Percentiles rank a stretch among this genome's conserved stretches.
These are phyloP conservation scores for Ogataea polymorpha DNA, from an alignment of 805 yeast species.

Conservation along the genomic window DNA sequence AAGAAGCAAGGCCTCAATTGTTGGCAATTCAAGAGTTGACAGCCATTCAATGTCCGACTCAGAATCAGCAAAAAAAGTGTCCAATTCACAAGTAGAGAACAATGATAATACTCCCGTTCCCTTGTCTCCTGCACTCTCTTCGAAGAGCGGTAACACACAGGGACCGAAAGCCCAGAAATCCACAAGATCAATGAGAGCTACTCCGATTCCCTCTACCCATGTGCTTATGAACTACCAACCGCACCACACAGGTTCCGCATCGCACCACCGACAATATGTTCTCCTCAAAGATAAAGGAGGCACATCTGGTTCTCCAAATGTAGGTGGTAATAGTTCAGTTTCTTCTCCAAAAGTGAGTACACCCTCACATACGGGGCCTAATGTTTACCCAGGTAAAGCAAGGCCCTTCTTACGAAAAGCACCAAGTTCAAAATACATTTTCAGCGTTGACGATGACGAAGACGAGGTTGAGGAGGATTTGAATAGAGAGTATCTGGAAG, in stretches of 20 bases:
- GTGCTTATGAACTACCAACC: constrained; percentile 12
- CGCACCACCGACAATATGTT: constrained; percentile 33
- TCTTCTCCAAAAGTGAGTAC: constrained; percentile 17
- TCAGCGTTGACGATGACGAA: constrained; percentile 81
- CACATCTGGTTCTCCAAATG: not conserved
- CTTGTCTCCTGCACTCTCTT: constrained; percentile 10
- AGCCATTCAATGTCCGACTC: constrained; percentile 12
- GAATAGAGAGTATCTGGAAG: constrained; percentile 63
- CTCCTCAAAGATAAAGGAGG: constrained; percentile 28
- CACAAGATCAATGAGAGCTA: constrained; percentile 14
- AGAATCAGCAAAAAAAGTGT: constrained; percentile 4
- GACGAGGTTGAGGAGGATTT: constrained; percentile 64
- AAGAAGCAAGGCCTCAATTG: not conserved
- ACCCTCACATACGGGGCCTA: constrained; percentile 8
- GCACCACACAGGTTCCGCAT: constrained; percentile 20
- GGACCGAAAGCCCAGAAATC: constrained; percentile 12
- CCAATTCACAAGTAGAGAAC: not conserved
- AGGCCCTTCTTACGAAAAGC: constrained; percentile 27
- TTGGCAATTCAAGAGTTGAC: not conserved
- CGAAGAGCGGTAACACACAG: constrained; percentile 12
- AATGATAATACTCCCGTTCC: constrained; percentile 5
- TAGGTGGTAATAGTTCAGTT: constrained; percentile 5
- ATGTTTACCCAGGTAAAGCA: constrained; percentile 16
- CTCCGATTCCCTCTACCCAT: constrained; percentile 26
- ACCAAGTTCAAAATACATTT: constrained; percentile 40